These are phyloP conservation scores for Phytophthora ramorum DNA, from an alignment of 352 stramenopile species.

Conservation along the genomic window DNA sequence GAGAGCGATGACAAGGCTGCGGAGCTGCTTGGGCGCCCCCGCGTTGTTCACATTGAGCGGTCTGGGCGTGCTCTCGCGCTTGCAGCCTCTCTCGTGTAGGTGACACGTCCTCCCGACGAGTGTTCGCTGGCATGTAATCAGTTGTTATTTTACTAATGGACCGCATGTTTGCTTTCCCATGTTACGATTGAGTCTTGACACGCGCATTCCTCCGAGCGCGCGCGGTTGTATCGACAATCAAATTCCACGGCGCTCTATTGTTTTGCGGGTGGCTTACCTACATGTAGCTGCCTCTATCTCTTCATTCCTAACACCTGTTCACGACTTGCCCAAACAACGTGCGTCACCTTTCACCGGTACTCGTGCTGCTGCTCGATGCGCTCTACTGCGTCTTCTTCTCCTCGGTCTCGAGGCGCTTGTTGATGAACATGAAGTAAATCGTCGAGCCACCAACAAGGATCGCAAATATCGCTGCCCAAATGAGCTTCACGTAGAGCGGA, in stretches of 20 bases:
- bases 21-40: slow-evolving; percentile 13
- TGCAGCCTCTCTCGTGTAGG: slow-evolving; percentile 25
- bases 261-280: slow-evolving; percentile 17
- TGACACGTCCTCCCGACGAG: slow-evolving; percentile 17
- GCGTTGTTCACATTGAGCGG: slow-evolving; percentile 1
- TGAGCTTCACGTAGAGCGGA: slow-evolving; percentile 78
- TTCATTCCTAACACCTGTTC: slow-evolving; percentile 11
- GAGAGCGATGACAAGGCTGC: slow-evolving; percentile 26
- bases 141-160: slow-evolving; percentile 33
- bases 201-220: not conserved
- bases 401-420: slow-evolving; percentile 42
- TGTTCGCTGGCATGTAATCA: slow-evolving; percentile 30
- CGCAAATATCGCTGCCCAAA: slow-evolving; percentile 78
- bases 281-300: slow-evolving; percentile 12
- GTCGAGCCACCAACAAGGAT: slow-evolving; percentile 81
- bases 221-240: slow-evolving; percentile 6
- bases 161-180: slow-evolving; percentile 23
- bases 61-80: slow-evolving; percentile 22
- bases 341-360: slow-evolving; percentile 9
- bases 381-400: slow-evolving; percentile 51
- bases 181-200: not conserved
- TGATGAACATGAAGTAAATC: slow-evolving; percentile 87
- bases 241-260: slow-evolving; percentile 20
- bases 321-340: slow-evolving; percentile 4
- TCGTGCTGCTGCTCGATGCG: slow-evolving; percentile 3